Conservation (phyloP, 2,329 filamentous ascomycete genomes). For the Calonectria crousiana region DNA sequence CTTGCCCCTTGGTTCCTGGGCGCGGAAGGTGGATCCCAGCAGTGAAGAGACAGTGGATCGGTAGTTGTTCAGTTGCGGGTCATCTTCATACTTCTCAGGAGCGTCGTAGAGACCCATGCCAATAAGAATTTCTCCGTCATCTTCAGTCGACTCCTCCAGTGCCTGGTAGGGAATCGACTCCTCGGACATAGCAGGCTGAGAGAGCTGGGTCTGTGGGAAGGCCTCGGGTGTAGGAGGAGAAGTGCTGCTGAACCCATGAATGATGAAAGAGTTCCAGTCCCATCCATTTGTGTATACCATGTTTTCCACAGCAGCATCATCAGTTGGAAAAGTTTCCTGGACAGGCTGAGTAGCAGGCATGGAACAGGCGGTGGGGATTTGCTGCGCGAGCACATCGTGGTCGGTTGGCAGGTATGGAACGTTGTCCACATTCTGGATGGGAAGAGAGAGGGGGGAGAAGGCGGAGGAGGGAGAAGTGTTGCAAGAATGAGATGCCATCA, state of each 20-base stretch:
- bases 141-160: conserved; percentile 62
- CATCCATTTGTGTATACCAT: conserved; percentile 31
- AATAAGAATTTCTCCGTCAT: conserved; percentile 79
- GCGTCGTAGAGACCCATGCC: conserved; percentile 86
- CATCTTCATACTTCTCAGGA: conserved; percentile 68
- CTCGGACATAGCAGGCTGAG: conserved; percentile 61
- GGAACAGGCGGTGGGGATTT: conserved; percentile 45
- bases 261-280: conserved; percentile 61
- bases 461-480: conserved; percentile 68
- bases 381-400: conserved; percentile 51
- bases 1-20: conserved; percentile 69
- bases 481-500: conserved; percentile 67
- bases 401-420: conserved; percentile 56
- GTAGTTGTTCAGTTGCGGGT: conserved; percentile 66
- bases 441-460: conserved; percentile 66
- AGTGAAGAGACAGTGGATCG: conserved; percentile 66
- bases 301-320: conserved; percentile 27
- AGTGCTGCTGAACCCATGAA: conserved; percentile 60
- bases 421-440: conserved; percentile 55
- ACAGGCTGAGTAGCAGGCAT: conserved; percentile 35
- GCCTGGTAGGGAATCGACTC: conserved; percentile 63
- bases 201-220: conserved; percentile 64
- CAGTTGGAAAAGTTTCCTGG: conserved; percentile 49
- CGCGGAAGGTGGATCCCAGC: conserved; percentile 62
- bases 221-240: conserved; percentile 72